Evolutionary conservation across 2,329 filamentous ascomycete genomes (phyloP).

Genomic region (Microdochium nivale): DNA sequence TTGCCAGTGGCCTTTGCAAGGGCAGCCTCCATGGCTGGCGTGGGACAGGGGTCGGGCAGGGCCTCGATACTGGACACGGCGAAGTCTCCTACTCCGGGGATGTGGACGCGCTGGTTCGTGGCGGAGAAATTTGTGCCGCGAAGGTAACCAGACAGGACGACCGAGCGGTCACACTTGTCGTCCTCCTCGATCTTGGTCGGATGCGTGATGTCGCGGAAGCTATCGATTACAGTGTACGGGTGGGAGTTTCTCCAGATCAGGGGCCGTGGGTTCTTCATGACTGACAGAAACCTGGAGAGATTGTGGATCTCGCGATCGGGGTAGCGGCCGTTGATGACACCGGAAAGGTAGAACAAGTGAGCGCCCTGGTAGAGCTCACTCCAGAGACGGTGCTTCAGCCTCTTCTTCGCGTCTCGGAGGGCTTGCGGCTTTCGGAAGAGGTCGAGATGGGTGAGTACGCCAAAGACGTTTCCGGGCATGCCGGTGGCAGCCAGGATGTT

Average conservation of each 20-base stretch:
- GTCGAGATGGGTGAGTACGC: conserved; percentile 91
- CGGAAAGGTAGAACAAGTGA: conserved; percentile 93
- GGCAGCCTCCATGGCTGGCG: conserved; percentile 81
- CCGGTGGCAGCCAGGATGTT: conserved; percentile 89
- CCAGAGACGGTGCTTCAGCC: conserved; percentile 93
- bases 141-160: conserved; percentile 88
- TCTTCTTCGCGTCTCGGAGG: conserved; percentile 89
- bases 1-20: conserved; percentile 79
- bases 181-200: conserved; percentile 86
- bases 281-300: conserved; percentile 84
- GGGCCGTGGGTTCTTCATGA: conserved; percentile 99
- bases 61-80: conserved; percentile 76
- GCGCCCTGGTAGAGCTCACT: conserved; percentile 94
- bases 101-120: conserved; percentile 76
- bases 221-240: conserved; percentile 87
- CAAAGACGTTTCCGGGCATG: conserved; percentile 98
- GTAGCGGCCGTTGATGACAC: conserved; percentile 93
- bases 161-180: conserved; percentile 79
- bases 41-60: conserved; percentile 90
- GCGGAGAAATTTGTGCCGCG: conserved; percentile 90
- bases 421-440: conserved; percentile 91
- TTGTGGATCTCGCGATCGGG: conserved; percentile 96
- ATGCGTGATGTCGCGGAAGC: conserved; percentile 90
- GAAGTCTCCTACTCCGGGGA: conserved; percentile 87
- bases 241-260: conserved; percentile 94